These are phyloP conservation scores for Saccharum hybrid DNA, from an alignment of 202 grass and related monocot genomes.

Conservation along the genomic window DNA sequence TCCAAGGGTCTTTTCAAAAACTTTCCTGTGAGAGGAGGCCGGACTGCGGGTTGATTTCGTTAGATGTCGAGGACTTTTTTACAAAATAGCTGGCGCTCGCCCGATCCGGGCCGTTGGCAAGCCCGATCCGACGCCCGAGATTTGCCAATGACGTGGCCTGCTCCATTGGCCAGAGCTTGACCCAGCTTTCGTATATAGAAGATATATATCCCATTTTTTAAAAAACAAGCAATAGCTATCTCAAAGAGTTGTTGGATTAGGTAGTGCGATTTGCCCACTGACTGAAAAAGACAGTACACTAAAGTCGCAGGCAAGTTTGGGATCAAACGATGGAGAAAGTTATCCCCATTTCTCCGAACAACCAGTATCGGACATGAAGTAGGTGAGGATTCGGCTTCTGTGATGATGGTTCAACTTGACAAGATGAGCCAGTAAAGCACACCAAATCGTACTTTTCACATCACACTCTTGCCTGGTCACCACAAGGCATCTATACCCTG, in stretches of 20 bases:
- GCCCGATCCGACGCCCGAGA: too few relatives aligned
- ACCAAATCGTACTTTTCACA: slow-evolving; percentile 3
- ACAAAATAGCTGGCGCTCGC: too few relatives aligned
- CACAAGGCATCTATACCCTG: neutral
- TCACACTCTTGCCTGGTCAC: slow-evolving; percentile 10
- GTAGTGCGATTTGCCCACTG: neutral
- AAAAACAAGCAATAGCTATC: neutral
- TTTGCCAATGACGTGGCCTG: too few relatives aligned
- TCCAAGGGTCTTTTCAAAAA: too few relatives aligned
- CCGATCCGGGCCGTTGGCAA: too few relatives aligned
- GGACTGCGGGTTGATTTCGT: too few relatives aligned
- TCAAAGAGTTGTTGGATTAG: neutral
- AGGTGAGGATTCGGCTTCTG: slow-evolving; percentile 31
- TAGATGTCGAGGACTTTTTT: too few relatives aligned
- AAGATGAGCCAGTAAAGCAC: neutral
- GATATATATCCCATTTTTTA: neutral
- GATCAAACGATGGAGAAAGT: neutral
- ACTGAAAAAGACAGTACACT: slow-evolving; percentile 16
- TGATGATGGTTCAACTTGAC: slow-evolving; percentile 11
- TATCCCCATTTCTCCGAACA: slow-evolving; percentile 17
- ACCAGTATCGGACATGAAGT: neutral
- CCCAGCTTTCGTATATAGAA: too few relatives aligned
- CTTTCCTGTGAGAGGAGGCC: too few relatives aligned
- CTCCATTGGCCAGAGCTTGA: too few relatives aligned
- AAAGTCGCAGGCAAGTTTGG: neutral